These are phyloP conservation scores for Sporormia fimetaria DNA, from an alignment of 495 filamentous ascomycete genomes.

Conservation along the genomic window DNA sequence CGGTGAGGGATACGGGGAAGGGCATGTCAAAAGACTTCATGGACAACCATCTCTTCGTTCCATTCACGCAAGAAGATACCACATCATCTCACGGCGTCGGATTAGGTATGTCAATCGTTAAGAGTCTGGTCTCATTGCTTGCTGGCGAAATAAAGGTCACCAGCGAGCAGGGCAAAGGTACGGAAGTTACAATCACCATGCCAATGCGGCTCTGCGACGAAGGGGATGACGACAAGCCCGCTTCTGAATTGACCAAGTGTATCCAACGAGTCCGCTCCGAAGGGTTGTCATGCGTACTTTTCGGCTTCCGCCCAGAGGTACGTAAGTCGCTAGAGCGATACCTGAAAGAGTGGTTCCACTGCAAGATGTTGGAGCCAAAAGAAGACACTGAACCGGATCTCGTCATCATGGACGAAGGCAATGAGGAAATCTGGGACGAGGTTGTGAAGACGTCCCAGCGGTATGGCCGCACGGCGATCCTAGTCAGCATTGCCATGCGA, in stretches of 20 bases:
- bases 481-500: conserved; percentile 3
- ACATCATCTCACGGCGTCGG: background rate
- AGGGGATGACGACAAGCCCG: background rate
- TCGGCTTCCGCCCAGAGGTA: background rate
- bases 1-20: background rate
- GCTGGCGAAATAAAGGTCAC: background rate
- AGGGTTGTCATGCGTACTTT: background rate
- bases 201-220: too few relatives aligned
- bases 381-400: background rate
- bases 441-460: background rate
- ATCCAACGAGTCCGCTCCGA: background rate
- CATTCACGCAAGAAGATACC: background rate
- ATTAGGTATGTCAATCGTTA: background rate
- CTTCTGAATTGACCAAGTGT: background rate
- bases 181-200: background rate
- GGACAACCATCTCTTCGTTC: background rate
- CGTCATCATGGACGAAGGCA: conserved; percentile 2
- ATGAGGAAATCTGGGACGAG: background rate
- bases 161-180: background rate
- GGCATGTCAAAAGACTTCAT: background rate
- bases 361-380: background rate
- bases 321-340: background rate
- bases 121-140: background rate
- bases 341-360: conserved; percentile 1
- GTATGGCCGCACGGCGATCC: background rate